Percentiles rank a stretch among this genome's conserved stretches.
phyloP scores from a whole-genome alignment of 768 basidiomycete genomes.

The Tulasnella sp. region DNA sequence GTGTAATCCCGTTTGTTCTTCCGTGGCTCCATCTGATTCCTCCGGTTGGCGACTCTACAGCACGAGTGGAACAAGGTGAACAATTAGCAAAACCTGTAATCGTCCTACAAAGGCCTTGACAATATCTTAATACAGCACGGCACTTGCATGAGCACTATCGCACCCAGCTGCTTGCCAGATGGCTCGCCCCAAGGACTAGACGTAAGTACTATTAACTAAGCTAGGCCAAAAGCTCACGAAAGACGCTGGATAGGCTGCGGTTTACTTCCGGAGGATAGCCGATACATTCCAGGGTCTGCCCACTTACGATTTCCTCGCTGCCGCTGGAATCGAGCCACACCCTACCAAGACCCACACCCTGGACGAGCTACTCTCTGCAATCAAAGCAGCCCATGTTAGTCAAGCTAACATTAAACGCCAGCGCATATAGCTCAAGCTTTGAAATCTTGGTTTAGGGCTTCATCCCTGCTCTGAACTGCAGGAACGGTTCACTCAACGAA shows the following conservation, averaged over 20 bases:
- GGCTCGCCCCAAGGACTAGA: neutral
- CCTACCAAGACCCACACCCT: neutral
- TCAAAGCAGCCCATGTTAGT: neutral
- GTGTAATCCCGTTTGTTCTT: neutral
- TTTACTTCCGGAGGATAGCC: neutral
- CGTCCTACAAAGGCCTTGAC: neutral
- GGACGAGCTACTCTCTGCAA: neutral
- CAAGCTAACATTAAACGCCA: neutral
- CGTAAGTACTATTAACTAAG: neutral
- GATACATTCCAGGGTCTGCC: neutral
- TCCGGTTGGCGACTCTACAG: neutral
- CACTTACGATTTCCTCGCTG: neutral
- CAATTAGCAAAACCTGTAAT: neutral
- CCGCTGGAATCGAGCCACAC: neutral
- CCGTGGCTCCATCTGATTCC: neutral
- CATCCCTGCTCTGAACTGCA: conserved; percentile 40
- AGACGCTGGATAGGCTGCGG: neutral
- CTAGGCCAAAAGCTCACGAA: neutral
- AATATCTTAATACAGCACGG: neutral
- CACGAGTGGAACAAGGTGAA: conserved; percentile 21
- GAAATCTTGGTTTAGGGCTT: conserved; percentile 27
- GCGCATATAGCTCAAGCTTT: neutral
- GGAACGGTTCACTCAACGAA: conserved; percentile 26
- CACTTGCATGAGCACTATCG: conserved; percentile 1
- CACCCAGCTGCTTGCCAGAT: neutral